Evolutionary conservation across 1,284 basidiomycete species (phyloP).

Genomic region (Ceratobasidium sp.): DNA sequence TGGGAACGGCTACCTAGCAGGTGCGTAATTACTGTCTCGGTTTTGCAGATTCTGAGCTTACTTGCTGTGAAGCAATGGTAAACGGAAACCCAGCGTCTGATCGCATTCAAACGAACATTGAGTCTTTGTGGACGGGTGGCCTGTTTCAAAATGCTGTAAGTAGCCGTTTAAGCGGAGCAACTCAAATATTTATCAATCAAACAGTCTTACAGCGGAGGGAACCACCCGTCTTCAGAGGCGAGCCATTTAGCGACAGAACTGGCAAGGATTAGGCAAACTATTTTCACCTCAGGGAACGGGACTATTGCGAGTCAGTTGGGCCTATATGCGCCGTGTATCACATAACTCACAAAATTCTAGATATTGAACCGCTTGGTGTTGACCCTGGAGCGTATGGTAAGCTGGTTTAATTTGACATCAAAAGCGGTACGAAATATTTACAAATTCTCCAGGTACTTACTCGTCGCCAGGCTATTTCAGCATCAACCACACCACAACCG

Average conservation of each 20-base stretch:
- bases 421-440: constrained; percentile 4
- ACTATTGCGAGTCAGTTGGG: constrained; percentile 68
- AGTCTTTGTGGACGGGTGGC: constrained; percentile 80
- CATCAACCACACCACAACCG: constrained; percentile 59
- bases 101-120: constrained; percentile 76
- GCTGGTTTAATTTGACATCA: not conserved
- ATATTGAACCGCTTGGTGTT: constrained; percentile 68
- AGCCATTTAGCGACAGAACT: constrained; percentile 59
- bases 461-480: constrained; percentile 74
- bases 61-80: constrained; percentile 67
- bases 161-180: too few species aligned
- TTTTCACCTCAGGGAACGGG: constrained; percentile 72
- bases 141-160: constrained; percentile 73
- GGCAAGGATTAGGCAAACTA: constrained; percentile 64
- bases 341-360: constrained; percentile 60
- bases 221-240: constrained; percentile 67
- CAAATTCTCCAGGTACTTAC: constrained; percentile 70
- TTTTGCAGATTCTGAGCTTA: too few species aligned
- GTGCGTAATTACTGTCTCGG: too few species aligned
- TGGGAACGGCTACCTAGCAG: too few species aligned
- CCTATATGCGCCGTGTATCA: constrained; percentile 54
- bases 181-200: constrained; percentile 11
- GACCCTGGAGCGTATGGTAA: constrained; percentile 74
- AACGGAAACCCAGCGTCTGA: constrained; percentile 73
- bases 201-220: constrained; percentile 79